Conservation (phyloP, 768 basidiomycete species). For the Xanthoconium stramineum region DNA sequence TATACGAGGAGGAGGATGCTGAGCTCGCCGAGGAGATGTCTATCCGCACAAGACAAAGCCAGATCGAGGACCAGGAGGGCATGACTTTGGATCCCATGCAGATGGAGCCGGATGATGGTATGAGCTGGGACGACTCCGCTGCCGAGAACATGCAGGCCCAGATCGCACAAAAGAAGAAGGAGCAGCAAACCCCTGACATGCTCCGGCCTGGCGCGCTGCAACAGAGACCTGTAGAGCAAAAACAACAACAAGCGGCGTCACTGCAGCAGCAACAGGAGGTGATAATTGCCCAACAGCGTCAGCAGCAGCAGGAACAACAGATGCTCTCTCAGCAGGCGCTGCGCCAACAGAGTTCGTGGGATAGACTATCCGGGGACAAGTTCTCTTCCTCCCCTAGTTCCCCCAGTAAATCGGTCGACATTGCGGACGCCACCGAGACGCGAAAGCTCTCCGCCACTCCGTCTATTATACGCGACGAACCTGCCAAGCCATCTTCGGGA, state of each 20-base stretch:
- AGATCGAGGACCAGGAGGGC: conserved; percentile 29
- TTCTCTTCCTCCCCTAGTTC: conserved; percentile 30
- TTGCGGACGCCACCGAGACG: conserved; percentile 68
- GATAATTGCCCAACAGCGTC: conserved; percentile 32
- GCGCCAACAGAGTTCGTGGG: conserved; percentile 46
- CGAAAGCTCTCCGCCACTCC: conserved; percentile 78
- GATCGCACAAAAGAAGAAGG: conserved; percentile 25
- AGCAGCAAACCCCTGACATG: conserved; percentile 32
- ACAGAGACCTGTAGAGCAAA: conserved; percentile 21
- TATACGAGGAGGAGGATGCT: conserved; percentile 66
- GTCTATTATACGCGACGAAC: conserved; percentile 61
- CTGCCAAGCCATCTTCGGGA: conserved; percentile 17
- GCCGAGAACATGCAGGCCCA: conserved; percentile 49
- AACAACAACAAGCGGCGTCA: conserved; percentile 1
- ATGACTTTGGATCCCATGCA: conserved; percentile 29
- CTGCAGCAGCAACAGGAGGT: conserved; percentile 29
- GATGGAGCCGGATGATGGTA: conserved; percentile 78
- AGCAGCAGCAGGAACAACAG: conserved; percentile 35
- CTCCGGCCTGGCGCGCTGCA: conserved; percentile 34
- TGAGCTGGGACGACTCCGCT: conserved; percentile 80
- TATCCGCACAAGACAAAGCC: conserved; percentile 37
- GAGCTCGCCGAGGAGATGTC: conserved; percentile 59
- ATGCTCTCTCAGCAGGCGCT: conserved; percentile 30
- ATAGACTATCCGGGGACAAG: conserved; percentile 38
- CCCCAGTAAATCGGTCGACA: conserved; percentile 48